A percentile compares a stretch with the other conserved stretches of the same genome.
phyloP scores from a whole-genome alignment of 176 grass and related monocot species.

The Zea luxurians region DNA sequence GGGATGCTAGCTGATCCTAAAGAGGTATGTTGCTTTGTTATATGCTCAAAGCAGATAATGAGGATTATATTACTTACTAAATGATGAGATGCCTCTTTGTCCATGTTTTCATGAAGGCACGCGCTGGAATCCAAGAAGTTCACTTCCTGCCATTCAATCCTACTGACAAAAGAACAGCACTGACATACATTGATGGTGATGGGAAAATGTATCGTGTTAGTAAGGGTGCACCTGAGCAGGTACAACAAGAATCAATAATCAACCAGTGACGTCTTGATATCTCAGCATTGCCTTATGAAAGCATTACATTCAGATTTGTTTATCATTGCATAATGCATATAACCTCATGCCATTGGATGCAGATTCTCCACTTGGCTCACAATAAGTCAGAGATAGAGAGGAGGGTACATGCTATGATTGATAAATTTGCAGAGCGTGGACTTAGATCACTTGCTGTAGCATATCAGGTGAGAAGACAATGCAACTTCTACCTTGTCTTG shows the following conservation, averaged over 20 bases:
- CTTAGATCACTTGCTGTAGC: conserved; percentile 84
- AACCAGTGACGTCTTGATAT: not conserved
- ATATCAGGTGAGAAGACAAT: conserved; percentile 55
- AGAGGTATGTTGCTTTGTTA: conserved; percentile 50
- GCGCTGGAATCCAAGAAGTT: conserved; percentile 71
- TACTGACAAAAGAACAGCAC: conserved; percentile 80
- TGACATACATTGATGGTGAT: conserved; percentile 67
- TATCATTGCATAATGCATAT: not conserved
- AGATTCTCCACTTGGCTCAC: conserved; percentile 74
- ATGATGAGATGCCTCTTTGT: not conserved
- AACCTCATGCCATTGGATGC: not conserved
- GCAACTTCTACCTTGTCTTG: not conserved
- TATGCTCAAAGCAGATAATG: not conserved
- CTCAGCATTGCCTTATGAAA: conserved; percentile 4
- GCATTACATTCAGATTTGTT: not conserved
- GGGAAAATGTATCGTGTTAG: conserved; percentile 77
- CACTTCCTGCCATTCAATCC: conserved; percentile 92
- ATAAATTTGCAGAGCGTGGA: conserved; percentile 79
- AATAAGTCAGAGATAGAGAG: conserved; percentile 66
- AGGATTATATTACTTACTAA: not conserved
- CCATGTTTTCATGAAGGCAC: conserved; percentile 49
- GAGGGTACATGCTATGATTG: conserved; percentile 70
- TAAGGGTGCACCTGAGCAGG: conserved; percentile 95
- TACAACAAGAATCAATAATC: conserved; percentile 19
- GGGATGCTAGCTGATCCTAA: conserved; percentile 80